phyloP scores from a whole-genome alignment of 495 filamentous ascomycete species.

The Cairneyella variabilis region DNA sequence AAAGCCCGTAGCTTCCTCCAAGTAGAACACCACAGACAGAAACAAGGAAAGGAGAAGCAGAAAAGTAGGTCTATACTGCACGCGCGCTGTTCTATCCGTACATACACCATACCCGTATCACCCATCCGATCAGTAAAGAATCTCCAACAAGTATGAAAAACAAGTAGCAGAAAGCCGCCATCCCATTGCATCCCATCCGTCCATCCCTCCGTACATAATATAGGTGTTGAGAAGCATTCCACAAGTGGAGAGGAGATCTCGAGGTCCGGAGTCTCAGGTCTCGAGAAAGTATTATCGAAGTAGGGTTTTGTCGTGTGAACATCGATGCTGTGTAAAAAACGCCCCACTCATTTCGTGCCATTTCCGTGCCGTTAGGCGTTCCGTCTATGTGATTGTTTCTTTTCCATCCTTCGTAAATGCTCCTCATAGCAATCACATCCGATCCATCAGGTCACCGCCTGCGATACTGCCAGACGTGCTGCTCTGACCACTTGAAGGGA shows the following conservation, averaged over 20 bases:
- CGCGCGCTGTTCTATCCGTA: slow-evolving; percentile 22
- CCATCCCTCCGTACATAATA: too few species aligned
- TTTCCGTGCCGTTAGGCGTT: slow-evolving; percentile 10
- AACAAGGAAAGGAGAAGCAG: too few species aligned
- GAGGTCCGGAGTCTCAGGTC: not conserved
- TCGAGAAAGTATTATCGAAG: slow-evolving; percentile 8
- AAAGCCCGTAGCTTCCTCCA: too few species aligned
- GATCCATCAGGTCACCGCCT: slow-evolving; percentile 29
- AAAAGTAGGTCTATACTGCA: slow-evolving; percentile 23
- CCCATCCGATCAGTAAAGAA: not conserved
- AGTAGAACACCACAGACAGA: too few species aligned
- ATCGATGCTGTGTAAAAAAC: not conserved
- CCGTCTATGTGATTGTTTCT: slow-evolving; percentile 11
- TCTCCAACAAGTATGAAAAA: slow-evolving; percentile 3
- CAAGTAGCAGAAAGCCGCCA: not conserved
- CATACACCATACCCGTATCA: not conserved
- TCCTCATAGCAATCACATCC: slow-evolving; percentile 15
- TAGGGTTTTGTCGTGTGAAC: not conserved
- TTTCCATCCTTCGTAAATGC: not conserved
- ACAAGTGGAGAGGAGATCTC: slow-evolving; percentile 12
- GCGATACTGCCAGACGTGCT: slow-evolving; percentile 26
- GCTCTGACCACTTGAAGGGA: slow-evolving; percentile 33
- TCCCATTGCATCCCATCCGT: too few species aligned
- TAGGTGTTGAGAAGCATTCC: too few species aligned
- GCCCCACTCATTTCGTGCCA: too few species aligned